Percentiles rank a stretch among this genome's conserved stretches.
phyloP scores from a whole-genome alignment of 352 stramenopile species.

The Aphanomyces astaci region DNA sequence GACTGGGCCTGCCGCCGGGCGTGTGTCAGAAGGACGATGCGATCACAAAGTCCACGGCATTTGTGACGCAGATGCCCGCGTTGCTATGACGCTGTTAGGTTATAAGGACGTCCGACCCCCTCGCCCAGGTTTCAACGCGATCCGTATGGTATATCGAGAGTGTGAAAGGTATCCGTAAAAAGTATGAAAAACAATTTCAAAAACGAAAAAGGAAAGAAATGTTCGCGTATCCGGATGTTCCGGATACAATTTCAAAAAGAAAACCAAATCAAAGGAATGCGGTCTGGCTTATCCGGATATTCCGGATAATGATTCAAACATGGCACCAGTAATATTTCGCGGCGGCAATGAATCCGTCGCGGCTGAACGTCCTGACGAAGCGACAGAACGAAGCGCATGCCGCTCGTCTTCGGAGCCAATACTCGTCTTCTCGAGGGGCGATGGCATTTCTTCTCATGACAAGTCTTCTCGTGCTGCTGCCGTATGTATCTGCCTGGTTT shows the following conservation, averaged over 20 bases:
- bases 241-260: too few relatives aligned
- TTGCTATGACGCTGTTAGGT: constrained; percentile 18
- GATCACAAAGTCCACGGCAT: constrained; percentile 46
- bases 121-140: too few relatives aligned
- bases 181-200: too few relatives aligned
- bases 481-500: too few relatives aligned
- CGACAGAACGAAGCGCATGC: neutral
- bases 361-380: neutral
- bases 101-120: too few relatives aligned
- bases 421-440: constrained; percentile 12
- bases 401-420: neutral
- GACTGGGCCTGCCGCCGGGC: constrained; percentile 32
- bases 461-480: neutral
- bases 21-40: constrained; percentile 31
- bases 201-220: too few relatives aligned
- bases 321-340: neutral
- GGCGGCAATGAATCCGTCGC: neutral
- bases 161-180: too few relatives aligned
- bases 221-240: too few relatives aligned
- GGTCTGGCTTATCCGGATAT: neutral
- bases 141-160: too few relatives aligned
- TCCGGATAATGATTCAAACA: constrained; percentile 2
- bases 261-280: too few relatives aligned
- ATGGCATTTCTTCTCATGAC: neutral
- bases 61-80: constrained; percentile 45